Evolutionary conservation across 106 monocot species (phyloP).

Genomic region (Hemerocallis citrina): DNA sequence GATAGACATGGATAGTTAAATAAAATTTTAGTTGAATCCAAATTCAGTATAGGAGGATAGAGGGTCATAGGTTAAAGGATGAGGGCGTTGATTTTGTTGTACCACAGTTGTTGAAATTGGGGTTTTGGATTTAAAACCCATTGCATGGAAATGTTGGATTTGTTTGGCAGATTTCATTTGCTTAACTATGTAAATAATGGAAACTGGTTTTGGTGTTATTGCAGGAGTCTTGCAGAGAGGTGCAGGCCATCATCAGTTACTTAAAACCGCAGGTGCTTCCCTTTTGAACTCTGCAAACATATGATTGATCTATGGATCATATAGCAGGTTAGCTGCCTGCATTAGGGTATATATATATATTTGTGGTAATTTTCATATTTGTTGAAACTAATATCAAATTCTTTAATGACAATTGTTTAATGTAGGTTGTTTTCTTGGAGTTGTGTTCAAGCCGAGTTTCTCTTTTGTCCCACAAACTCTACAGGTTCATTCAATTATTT

Average conservation of each 20-base stretch:
- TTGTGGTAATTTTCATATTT: not conserved
- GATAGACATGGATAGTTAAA: too few relatives aligned
- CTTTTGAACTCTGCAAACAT: slow-evolving; percentile 11
- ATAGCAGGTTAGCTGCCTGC: slow-evolving; percentile 38
- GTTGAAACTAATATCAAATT: not conserved
- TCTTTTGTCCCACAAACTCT: slow-evolving; percentile 64
- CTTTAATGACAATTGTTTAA: slow-evolving; percentile 3
- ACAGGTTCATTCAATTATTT: too few relatives aligned
- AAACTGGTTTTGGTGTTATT: slow-evolving; percentile 9
- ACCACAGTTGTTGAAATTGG: not conserved
- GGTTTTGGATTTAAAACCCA: not conserved
- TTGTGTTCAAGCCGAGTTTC: slow-evolving; percentile 73
- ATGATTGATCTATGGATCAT: slow-evolving; percentile 24
- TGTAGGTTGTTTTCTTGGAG: slow-evolving; percentile 93
- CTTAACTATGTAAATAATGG: too few relatives aligned
- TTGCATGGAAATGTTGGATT: not conserved
- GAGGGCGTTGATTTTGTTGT: too few relatives aligned
- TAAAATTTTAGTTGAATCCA: too few relatives aligned
- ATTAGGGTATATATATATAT: slow-evolving; percentile 4
- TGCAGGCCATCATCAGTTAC: slow-evolving; percentile 62
- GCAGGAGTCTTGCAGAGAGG: slow-evolving; percentile 89
- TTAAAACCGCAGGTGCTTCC: slow-evolving; percentile 95
- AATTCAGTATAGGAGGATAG: too few relatives aligned
- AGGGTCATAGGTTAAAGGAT: too few relatives aligned
- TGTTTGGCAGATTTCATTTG: not conserved